Base-by-base conservation (phyloP, 2,329 filamentous ascomycete genomes). In the Verticillium longisporum region DNA sequence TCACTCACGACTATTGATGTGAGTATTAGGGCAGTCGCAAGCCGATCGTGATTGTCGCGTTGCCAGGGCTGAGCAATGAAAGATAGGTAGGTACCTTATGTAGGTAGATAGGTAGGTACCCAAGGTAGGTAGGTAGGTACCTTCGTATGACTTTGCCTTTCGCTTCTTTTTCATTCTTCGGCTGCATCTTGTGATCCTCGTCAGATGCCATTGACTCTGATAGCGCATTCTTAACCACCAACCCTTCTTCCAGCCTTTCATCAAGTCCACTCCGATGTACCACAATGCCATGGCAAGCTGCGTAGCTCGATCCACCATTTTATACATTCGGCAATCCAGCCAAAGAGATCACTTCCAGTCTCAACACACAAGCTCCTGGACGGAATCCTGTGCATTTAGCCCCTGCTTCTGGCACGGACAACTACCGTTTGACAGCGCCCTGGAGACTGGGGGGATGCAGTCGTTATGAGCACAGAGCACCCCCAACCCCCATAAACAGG, bases 291-390 rank as follows among this genome's bases (percentile, higher is more conserved):
- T 10, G n/a, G 11, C 18, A 5, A n/a, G 15, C 45, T 26, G n/a
- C 45, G 18, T 50, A 21, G 21, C 45, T 50, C 18, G 45, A 50
- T 50, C 45, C 18, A 11, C 13, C 45, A 26, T 21, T 9, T 9
- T 7, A 13, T 18, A 4, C n/a, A 21, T 26, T 50, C 45, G 45
- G 18, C 56, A 21, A 31, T 18, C 62, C 56, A 45, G 56, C 59
- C 62, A 63, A 61, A 56, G 57, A 60, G 60, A 58, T 56, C 36
- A 34, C 54, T 61, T 63, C 60, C 56, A 41, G 33, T 55, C 59
- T 56, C 32, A 31, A 55, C 34, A 38, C 33, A 41, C 41, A 45
- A 31, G 62, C 61, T 50, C 18, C 6, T 26, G 6, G 45, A 18
- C 45, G 45, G 45, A n/a, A 50, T 50, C 38, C 13, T 11, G 6